Evolutionary conservation across 805 yeast genomes (phyloP), one percentile per base, ranked within the genome.

Genomic region (Zygoascus bituminiphila): DNA sequence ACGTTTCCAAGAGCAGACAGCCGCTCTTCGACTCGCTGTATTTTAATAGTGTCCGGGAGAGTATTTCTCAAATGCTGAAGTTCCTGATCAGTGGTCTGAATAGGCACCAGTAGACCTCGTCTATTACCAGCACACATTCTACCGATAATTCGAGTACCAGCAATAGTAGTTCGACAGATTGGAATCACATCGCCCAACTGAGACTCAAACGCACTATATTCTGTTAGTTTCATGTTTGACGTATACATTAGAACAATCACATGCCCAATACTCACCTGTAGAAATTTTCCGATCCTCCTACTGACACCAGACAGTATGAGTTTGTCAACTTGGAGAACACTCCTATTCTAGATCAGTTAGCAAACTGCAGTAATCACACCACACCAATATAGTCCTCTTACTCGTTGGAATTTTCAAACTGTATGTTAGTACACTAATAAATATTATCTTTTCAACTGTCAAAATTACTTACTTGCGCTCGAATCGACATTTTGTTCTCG

Each of bases 101-200:
- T 85, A 53, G 99, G 99, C 14, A 93, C 98, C 51, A 93, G 76
- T 55, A 93, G 73, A 31, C 99, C 99, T 67, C 98, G 81, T 74
- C 98, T 84, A 78, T 93, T 93, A 62, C 96, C 98, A 41, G 96
- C 97, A 38, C 96, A 85, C 94, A 93, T 84, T 69, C 98, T 79
- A 62, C 99, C 99, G 52, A 93, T 84, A 56, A 93, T 93, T 71
- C 98, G 83, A 62, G 95, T 89, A 59, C 98, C 98, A 26, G 97
- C 97, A 60, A 93, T 93, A 51, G 98, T 93, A 47, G 98, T 88
- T 65, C 93, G 96, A 54, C 87, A 93, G 61, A 93, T 87, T 47
- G 99, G 99, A 54, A 93, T 81, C 46, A 88, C 88, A 69, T 89
- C 98, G 53, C 97, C 97, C 55, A 94, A 74, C 69, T 93, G 96